Base-by-base conservation (phyloP, 2,329 filamentous ascomycete species). In the Monilinia polystroma region DNA sequence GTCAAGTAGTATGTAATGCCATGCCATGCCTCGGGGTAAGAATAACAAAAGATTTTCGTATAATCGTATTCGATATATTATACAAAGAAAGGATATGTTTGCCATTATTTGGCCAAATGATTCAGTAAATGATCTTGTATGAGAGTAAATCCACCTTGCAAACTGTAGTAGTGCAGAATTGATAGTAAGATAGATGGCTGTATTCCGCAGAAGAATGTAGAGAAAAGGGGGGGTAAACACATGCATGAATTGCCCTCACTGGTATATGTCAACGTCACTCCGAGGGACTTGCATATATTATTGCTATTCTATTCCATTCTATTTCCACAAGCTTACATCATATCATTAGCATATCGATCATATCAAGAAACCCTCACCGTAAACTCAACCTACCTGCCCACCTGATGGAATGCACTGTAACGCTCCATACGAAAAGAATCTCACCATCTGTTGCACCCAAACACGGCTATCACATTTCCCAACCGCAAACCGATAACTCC, bases 381-480 rank as follows among this genome's bases (percentile, higher is more conserved):
- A 45, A 29, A n/a, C 41, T 45, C 55, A 43, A 23, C 38, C 16
- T 43, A 20, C 1, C 51, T 52, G 18, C n/a, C 26, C 32, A 35
- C 32, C 32, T 35, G 32, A 35, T 35, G 6, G 32, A 38, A 58
- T 23, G 16, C 45, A n/a, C 10, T 14, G 41, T 58, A 47, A 47
- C 56, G 41, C 56, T 58, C n/a, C 23, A 58, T 47, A 16, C 41
- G 18, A 58, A 12, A n/a, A 58, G 12, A 58, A 29, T 32, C 18
- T 38, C 16, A 45, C 55, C 55, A 58, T 3, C 26, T 58, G 41
- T 58, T 58, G 41, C 11, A 47, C 41, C 51, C 41, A 43, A 58
- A 58, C 56, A 47, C 41, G 16, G 43, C 56, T 2, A 32, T 20
- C 51, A 32, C 8, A 53, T 52, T 51, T 51, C n/a, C 47, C 47